A percentile compares a stretch with the other conserved stretches of the same genome.
Conservation (phyloP, 2,329 filamentous ascomycete genomes). For the Paramyrothecium roridum region DNA sequence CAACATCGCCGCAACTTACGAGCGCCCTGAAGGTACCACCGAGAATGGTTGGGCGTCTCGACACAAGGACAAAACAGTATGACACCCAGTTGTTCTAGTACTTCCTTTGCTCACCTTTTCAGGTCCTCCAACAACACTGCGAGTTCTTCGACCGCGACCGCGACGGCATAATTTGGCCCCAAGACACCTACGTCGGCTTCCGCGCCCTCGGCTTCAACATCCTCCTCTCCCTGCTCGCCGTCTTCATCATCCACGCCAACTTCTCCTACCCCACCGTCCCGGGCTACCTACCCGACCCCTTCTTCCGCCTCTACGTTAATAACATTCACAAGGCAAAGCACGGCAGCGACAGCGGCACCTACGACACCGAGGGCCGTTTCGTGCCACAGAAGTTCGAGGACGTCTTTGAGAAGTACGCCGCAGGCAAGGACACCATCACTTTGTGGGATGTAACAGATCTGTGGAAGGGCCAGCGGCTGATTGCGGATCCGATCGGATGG, state of each 20-base stretch:
- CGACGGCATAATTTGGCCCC: constrained; percentile 35
- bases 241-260: constrained; percentile 36
- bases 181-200: constrained; percentile 36
- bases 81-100: not conserved
- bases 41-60: constrained; percentile 23
- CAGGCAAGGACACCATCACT: constrained; percentile 33
- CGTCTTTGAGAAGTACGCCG: constrained; percentile 44
- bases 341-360: constrained; percentile 41
- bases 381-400: constrained; percentile 48
- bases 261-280: constrained; percentile 42
- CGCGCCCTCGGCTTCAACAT: constrained; percentile 35
- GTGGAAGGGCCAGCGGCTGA: constrained; percentile 35
- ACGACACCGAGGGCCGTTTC: constrained; percentile 46
- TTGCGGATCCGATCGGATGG: constrained; percentile 39
- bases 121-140: constrained; percentile 33
- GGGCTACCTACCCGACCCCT: constrained; percentile 31
- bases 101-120: not conserved
- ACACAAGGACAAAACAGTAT: constrained; percentile 27
- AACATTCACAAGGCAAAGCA: constrained; percentile 42
- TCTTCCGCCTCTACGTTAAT: constrained; percentile 32
- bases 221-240: constrained; percentile 32
- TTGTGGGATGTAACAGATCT: constrained; percentile 29
- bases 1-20: constrained; percentile 30
- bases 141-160: constrained; percentile 36
- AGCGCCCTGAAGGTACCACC: constrained; percentile 29